Evolutionary conservation across 495 filamentous ascomycete species (phyloP).

Genomic region (Penicillium psychrofluorescens): DNA sequence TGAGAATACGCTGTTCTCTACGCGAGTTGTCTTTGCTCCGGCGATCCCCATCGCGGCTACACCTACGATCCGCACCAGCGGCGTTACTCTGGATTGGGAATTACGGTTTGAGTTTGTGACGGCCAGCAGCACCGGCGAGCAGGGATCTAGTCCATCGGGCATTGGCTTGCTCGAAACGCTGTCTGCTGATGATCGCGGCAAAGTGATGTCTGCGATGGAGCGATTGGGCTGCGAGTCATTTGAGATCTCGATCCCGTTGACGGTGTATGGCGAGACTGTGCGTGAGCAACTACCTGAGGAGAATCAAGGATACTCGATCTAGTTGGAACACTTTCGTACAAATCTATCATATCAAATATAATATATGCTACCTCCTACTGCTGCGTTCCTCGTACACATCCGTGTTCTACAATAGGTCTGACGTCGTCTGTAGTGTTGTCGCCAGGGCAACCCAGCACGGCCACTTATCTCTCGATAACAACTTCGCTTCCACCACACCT

Average conservation of each 20-base stretch:
- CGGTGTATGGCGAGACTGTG: constrained; percentile 69
- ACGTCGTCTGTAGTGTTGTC: no score
- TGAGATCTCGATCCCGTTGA: constrained; percentile 76
- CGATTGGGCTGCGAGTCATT: constrained; percentile 78
- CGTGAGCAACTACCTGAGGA: constrained; percentile 36
- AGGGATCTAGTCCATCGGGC: constrained; percentile 26
- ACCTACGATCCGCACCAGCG: constrained; percentile 83
- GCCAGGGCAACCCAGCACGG: no score
- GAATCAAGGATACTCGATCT: constrained; percentile 41
- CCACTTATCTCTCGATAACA: no score
- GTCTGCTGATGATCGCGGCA: constrained; percentile 69
- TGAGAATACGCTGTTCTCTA: constrained; percentile 73
- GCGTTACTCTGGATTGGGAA: constrained; percentile 79
- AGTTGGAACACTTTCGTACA: not conserved
- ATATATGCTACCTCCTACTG: constrained; percentile 1
- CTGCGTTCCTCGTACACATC: not conserved
- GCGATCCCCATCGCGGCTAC: constrained; percentile 75
- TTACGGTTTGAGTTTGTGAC: constrained; percentile 86
- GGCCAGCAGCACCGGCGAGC: constrained; percentile 30
- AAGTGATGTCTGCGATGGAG: constrained; percentile 64
- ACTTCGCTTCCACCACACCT: no score
- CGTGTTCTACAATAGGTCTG: no score
- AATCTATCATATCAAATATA: not conserved
- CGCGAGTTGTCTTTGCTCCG: constrained; percentile 69
- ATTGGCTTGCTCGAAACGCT: constrained; percentile 39